Percentiles rank a stretch among this genome's conserved stretches.
Conservation (phyloP, 1,284 basidiomycete species). For the Anthracocystis walkeri region DNA sequence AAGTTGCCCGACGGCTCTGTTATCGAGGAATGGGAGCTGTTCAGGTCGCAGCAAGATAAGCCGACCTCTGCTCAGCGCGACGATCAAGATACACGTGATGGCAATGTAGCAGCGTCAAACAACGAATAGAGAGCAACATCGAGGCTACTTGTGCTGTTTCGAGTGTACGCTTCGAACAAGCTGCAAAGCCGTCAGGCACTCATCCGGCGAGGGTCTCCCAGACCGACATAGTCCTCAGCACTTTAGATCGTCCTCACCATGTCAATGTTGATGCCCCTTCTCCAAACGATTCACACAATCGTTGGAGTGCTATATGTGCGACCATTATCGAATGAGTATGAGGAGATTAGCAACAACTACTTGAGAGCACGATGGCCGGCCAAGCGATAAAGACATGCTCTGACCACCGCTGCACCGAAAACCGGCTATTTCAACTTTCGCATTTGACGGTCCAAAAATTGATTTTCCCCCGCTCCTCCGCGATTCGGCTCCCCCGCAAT, state of each 20-base stretch:
- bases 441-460: constrained; percentile 26
- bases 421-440: constrained; percentile 24
- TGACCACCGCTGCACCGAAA: neutral
- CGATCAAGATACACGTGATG: neutral
- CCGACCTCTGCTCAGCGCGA: neutral
- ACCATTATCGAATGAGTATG: neutral
- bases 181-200: too few species aligned
- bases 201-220: neutral
- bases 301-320: neutral
- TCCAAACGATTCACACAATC: too few species aligned
- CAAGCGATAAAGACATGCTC: neutral
- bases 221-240: neutral
- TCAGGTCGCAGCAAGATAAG: constrained; percentile 10
- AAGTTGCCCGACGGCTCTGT: constrained; percentile 17
- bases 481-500: constrained; percentile 12
- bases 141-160: neutral
- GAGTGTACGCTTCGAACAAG: too few species aligned
- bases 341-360: neutral
- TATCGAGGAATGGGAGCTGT: constrained; percentile 21
- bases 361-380: neutral
- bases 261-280: neutral
- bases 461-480: constrained; percentile 15
- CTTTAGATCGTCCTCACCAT: neutral
- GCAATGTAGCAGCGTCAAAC: neutral
- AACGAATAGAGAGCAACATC: neutral